Evolutionary conservation across 306 rosid species (phyloP), one percentile per base, ranked within the genome.

Genomic region (Rosa multiflora): DNA sequence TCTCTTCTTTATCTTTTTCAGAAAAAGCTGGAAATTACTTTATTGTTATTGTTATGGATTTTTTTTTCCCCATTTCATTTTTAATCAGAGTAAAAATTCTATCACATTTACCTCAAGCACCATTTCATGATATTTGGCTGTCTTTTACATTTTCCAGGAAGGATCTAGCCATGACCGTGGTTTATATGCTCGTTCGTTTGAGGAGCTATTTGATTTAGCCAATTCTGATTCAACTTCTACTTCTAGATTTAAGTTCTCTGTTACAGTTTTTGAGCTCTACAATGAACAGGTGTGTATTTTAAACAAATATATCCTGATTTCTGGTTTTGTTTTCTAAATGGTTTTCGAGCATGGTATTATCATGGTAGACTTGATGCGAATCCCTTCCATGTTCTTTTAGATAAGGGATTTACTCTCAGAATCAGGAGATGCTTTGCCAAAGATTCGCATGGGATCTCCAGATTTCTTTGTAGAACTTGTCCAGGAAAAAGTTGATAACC

Each of bases 141-240:
- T 73, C 64, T 73, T 70, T 72, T 62, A 43, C 80, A 80, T 79
- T 79, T 85, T 74, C 61, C 86, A 95, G 99, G 99, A 95, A 90
- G 99, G 98, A 82, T 89, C 97, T 26, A 90, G 92, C 83, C 88
- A 95, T 83, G 98, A 91, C 83, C 95, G 97, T 29, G 99, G 99
- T 83, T 84, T 95, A 85, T 95, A 84, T 86, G 89, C 97, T 76
- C 96, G 97, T 23, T 95, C 96, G 81, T 92, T 91, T 75, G 99
- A 95, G 88, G 99, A 95, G 80, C 76, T 95, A 76, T 95, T 91
- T 87, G 98, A 95, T 92, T 79, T 95, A 81, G 85, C 98, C 82
- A 91, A 95, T 79, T 85, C 89, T 59, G 98, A 95, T 85, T 83
- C 96, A 82, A 91, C 94, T 82, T 89, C 91, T 74, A 88, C 92